A percentile compares a stretch with the other conserved stretches of the same genome.
Conservation (phyloP, 2,329 filamentous ascomycete genomes). For the Lasiodiplodia sp. region DNA sequence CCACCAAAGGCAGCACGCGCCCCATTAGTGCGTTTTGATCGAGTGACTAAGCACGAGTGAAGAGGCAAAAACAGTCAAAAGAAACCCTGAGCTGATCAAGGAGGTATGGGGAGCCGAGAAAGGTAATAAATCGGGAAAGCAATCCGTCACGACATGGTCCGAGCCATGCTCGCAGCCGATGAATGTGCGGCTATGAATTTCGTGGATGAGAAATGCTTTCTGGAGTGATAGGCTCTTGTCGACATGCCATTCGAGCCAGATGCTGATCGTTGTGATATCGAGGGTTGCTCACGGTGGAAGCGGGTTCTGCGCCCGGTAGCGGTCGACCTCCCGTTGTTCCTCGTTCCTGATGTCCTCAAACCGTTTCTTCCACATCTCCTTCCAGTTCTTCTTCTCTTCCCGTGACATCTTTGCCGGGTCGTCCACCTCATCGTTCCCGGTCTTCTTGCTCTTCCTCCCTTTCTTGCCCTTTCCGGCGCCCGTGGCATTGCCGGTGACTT, state of each 20-base stretch:
- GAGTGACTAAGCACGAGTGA: neutral
- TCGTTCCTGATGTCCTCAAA: conserved; percentile 44
- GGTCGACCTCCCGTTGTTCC: conserved; percentile 36
- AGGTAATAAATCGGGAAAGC: conserved; percentile 12
- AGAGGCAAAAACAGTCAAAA: neutral
- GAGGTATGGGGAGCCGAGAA: conserved; percentile 5
- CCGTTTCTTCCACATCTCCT: conserved; percentile 46
- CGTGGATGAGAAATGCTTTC: conserved; percentile 16
- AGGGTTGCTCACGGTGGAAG: neutral
- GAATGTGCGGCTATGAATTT: conserved; percentile 20
- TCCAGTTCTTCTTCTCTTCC: conserved; percentile 45
- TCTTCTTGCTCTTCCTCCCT: conserved; percentile 44
- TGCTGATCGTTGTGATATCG: conserved; percentile 6
- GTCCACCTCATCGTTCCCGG: conserved; percentile 34
- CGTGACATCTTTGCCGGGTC: conserved; percentile 46
- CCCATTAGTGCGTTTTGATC: neutral
- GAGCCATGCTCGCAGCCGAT: conserved; percentile 15
- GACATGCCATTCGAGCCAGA: conserved; percentile 7
- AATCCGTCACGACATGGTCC: conserved; percentile 12
- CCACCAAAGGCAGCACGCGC: neutral
- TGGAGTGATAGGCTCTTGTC: conserved; percentile 23
- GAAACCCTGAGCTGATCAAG: neutral
- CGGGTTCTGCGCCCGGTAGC: conserved; percentile 20
- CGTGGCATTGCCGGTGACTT: conserved; percentile 54
- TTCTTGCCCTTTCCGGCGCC: conserved; percentile 12